Evolutionary conservation across 2,329 filamentous ascomycete genomes (phyloP).

Genomic region (Ophiostoma perfectum): DNA sequence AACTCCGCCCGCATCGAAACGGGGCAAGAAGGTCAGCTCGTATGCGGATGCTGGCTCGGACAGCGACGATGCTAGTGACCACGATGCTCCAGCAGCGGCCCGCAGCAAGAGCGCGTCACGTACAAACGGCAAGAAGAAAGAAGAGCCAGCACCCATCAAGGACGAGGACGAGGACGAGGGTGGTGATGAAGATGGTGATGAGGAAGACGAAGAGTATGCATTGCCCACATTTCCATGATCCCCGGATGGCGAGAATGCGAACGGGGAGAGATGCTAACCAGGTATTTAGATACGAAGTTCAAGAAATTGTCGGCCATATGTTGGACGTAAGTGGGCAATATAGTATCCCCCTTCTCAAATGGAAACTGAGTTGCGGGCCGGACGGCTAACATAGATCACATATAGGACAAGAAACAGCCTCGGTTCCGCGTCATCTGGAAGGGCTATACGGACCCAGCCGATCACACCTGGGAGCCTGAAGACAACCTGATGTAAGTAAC

Average conservation of each 20-base stretch:
- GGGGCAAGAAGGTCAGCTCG: conserved; percentile 35
- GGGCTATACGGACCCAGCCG: conserved; percentile 63
- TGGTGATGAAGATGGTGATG: conserved; percentile 37
- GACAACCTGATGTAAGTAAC: conserved; percentile 56
- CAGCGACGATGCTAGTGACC: conserved; percentile 27
- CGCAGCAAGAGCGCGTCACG: conserved; percentile 3
- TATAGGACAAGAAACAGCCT: conserved; percentile 40
- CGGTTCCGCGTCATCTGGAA: conserved; percentile 76
- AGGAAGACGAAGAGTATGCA: conserved; percentile 24
- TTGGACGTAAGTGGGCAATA: conserved; percentile 38
- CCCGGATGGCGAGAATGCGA: not conserved
- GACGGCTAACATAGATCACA: not conserved
- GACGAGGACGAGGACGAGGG: conserved; percentile 28
- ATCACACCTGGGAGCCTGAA: conserved; percentile 75
- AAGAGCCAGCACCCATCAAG: conserved; percentile 8
- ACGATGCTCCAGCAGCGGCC: conserved; percentile 24
- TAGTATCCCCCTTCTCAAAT: not conserved
- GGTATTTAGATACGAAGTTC: conserved; percentile 60
- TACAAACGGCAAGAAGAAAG: conserved; percentile 17
- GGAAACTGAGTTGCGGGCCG: not conserved
- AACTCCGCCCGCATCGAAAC: conserved; percentile 27
- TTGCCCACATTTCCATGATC: no score
- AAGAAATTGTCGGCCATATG: conserved; percentile 64
- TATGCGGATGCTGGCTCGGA: conserved; percentile 27
- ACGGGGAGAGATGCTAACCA: conserved; percentile 25